A percentile compares a stretch with the other conserved stretches of the same genome.
These are phyloP conservation scores for Cyclostephanos tholiformis DNA, from an alignment of 108 stramenopile genomes.

Conservation along the genomic window DNA sequence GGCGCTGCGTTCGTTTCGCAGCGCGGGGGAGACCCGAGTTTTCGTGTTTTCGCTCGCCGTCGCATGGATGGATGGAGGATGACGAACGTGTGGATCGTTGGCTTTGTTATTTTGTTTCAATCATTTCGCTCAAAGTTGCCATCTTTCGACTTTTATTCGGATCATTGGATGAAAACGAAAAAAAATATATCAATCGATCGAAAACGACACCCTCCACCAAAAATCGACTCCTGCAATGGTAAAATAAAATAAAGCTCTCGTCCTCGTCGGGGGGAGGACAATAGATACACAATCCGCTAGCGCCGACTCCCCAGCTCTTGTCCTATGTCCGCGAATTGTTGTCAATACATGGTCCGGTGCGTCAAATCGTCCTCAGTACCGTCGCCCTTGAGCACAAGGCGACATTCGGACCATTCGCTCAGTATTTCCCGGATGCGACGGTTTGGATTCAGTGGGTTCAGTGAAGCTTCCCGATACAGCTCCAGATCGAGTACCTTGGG, in stretches of 20 bases:
- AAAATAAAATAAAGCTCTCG: conserved; percentile 18
- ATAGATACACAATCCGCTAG: conserved; percentile 88
- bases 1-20: too few relatives aligned
- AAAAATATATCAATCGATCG: conserved; percentile 40
- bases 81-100: too few relatives aligned
- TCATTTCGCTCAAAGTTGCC: too few relatives aligned
- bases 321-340: conserved; percentile 66
- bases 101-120: too few relatives aligned
- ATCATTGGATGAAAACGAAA: conserved; percentile 14
- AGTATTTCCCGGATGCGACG: conserved; percentile 75
- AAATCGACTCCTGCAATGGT: too few relatives aligned
- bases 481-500: conserved; percentile 77
- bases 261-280: conserved; percentile 63
- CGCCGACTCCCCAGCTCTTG: conserved; percentile 87
- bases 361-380: conserved; percentile 87
- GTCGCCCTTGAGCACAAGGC: conserved; percentile 94
- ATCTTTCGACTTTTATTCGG: neutral
- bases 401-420: conserved; percentile 81
- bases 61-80: too few relatives aligned
- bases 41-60: too few relatives aligned
- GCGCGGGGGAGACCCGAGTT: too few relatives aligned
- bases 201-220: too few relatives aligned
- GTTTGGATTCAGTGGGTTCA: conserved; percentile 90
- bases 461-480: conserved; percentile 76
- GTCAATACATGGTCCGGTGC: conserved; percentile 74